A percentile compares a stretch with the other conserved stretches of the same genome.
phyloP scores from a whole-genome alignment of 2,329 filamentous ascomycete species.

The Alternaria infectoria region DNA sequence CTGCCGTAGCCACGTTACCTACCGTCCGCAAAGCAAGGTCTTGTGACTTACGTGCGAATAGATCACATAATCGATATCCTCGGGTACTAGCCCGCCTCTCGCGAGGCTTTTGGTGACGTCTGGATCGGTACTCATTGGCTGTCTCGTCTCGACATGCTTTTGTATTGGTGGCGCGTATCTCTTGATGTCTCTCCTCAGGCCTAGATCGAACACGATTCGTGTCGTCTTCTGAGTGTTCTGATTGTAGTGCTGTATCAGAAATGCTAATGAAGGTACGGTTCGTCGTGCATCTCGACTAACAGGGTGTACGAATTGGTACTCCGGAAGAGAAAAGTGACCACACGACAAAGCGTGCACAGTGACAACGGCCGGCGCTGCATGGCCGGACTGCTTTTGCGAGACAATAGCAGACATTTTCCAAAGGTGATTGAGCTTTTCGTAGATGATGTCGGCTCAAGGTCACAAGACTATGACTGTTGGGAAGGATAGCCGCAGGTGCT shows the following conservation, averaged over 20 bases:
- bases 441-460: neutral
- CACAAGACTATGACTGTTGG: neutral
- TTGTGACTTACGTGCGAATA: conserved; percentile 48
- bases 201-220: conserved; percentile 62
- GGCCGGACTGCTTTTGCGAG: neutral
- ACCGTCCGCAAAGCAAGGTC: neutral
- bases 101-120: conserved; percentile 50
- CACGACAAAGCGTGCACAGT: conserved; percentile 48
- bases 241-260: conserved; percentile 59
- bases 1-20: conserved; percentile 21
- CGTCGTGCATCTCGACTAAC: conserved; percentile 52
- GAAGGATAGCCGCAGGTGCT: neutral
- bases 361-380: conserved; percentile 29
- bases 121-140: conserved; percentile 51
- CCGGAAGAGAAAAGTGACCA: conserved; percentile 56
- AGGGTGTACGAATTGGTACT: conserved; percentile 56
- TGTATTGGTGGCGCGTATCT: conserved; percentile 56
- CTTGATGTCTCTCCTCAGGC: conserved; percentile 55
- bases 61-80: conserved; percentile 52
- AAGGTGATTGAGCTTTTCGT: neutral
- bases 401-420: neutral
- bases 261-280: conserved; percentile 62
- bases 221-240: conserved; percentile 41
- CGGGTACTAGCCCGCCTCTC: conserved; percentile 42
- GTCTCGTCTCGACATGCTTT: conserved; percentile 55